Conservation (phyloP, 2,329 filamentous ascomycete genomes). For the Epichloe coenophiala region DNA sequence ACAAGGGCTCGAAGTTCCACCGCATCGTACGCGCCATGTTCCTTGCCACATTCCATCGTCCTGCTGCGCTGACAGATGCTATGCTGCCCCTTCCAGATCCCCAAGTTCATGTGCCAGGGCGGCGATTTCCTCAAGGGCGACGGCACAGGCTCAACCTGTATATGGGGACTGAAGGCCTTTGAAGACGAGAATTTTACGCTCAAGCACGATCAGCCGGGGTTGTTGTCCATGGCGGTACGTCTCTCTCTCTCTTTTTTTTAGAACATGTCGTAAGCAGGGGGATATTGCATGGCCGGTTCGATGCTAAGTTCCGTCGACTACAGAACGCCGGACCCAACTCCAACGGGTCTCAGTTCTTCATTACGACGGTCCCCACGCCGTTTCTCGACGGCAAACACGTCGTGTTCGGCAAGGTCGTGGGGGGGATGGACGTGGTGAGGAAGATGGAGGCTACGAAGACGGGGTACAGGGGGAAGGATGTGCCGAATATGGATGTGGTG, state of each 20-base stretch:
- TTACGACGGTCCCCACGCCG: slow-evolving; percentile 76
- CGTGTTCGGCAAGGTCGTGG: slow-evolving; percentile 82
- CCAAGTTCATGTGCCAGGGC: slow-evolving; percentile 94
- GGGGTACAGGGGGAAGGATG: slow-evolving; percentile 57
- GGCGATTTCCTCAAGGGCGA: slow-evolving; percentile 92
- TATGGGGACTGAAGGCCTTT: slow-evolving; percentile 77
- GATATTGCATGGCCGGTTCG: too few species aligned
- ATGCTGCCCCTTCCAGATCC: slow-evolving; percentile 45
- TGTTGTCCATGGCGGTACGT: slow-evolving; percentile 87
- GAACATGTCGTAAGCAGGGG: not conserved
- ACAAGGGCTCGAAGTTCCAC: slow-evolving; percentile 91
- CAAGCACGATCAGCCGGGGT: slow-evolving; percentile 64
- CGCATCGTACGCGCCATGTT: slow-evolving; percentile 53
- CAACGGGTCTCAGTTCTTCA: slow-evolving; percentile 96
- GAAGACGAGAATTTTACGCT: slow-evolving; percentile 79
- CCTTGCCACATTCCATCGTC: not conserved
- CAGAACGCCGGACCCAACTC: slow-evolving; percentile 85
- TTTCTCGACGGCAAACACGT: slow-evolving; percentile 91
- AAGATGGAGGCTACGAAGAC: slow-evolving; percentile 91
- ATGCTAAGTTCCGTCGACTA: not conserved
- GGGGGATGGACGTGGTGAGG: slow-evolving; percentile 77
- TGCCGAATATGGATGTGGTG: slow-evolving; percentile 71
- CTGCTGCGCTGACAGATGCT: not conserved
- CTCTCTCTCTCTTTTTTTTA: not conserved
- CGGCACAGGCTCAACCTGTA: slow-evolving; percentile 75